Base-by-base conservation (phyloP, 495 filamentous ascomycete genomes). In the Neurospora sp. region DNA sequence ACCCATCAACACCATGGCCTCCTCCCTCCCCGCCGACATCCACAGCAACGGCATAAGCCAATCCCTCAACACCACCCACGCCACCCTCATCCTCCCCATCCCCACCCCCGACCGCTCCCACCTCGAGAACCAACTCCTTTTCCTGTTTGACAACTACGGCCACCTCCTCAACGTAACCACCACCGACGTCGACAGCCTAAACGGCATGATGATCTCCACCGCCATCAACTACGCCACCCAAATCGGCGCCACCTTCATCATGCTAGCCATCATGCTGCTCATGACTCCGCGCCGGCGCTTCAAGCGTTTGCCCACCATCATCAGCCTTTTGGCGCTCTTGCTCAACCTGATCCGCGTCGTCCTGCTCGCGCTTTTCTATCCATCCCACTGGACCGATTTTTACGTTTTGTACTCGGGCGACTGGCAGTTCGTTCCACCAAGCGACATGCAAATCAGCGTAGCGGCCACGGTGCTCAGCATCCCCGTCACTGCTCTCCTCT, bases 201-300 rank as follows among this genome's bases (percentile, higher is more conserved):
- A 84, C 75, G 6, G n/a, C 12, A 48, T 70, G 1, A 75, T 78
- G 16, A 77, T 88, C 69, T 83, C 85, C 20, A 81, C 86, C 59
- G 84, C 85, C 80, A 90, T 94, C 88, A 91, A 90, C 80, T 94
- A 90, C 77, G 90, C 87, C 62, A 79, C 84, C 39, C 92, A 96
- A 79, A 84, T 94, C 71, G 94, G 94, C 39, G 91, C 92, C n/a
- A 89, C 88, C 39, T 74, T 91, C 73, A 78, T 92, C 31, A 89
- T 94, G 72, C 82, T 94, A 27, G 75, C 92, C 48, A 83, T 92
- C 27, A 82, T 95, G 0, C 80, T 90, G 1, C 72, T 59, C 75
- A 80, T 82, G 78, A 82, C 81, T 0, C 77, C 81, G 12, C 39
- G 39, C 0, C 31, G n/a, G 2, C 81, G 79, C 0, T 75, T 82